These are phyloP conservation scores for Termitomyces sp. DNA, from an alignment of 768 basidiomycete species.

Conservation along the genomic window DNA sequence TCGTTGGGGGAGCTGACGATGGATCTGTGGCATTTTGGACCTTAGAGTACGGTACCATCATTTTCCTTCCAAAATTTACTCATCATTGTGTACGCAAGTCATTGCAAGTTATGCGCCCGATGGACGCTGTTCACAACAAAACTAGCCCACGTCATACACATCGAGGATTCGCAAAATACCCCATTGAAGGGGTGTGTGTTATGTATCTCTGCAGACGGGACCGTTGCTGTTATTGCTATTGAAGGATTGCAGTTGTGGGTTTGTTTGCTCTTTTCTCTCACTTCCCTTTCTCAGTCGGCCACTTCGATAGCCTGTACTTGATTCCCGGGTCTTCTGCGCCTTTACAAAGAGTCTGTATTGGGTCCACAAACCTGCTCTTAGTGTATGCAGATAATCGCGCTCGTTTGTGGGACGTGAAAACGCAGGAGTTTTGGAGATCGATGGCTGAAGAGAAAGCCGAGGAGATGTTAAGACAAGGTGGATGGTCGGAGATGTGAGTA, in stretches of 20 bases:
- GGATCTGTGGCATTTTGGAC: slow-evolving; percentile 77
- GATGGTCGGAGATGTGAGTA: slow-evolving; percentile 69
- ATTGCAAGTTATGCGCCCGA: slow-evolving; percentile 57
- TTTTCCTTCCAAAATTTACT: background rate
- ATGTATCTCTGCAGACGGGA: slow-evolving; percentile 73
- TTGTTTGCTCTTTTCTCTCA: background rate
- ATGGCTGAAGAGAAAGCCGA: slow-evolving; percentile 72
- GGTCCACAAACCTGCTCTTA: slow-evolving; percentile 65
- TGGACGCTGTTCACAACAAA: slow-evolving; percentile 73
- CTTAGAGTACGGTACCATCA: slow-evolving; percentile 39
- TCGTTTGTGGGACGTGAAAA: slow-evolving; percentile 82
- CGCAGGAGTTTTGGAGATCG: slow-evolving; percentile 80
- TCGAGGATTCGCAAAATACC: slow-evolving; percentile 45
- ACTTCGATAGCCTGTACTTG: slow-evolving; percentile 58
- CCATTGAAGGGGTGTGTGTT: slow-evolving; percentile 62
- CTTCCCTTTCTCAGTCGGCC: background rate
- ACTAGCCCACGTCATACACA: slow-evolving; percentile 50
- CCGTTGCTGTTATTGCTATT: slow-evolving; percentile 71
- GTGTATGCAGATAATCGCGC: slow-evolving; percentile 73
- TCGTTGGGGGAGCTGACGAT: slow-evolving; percentile 74
- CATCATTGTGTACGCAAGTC: slow-evolving; percentile 29
- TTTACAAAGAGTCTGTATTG: slow-evolving; percentile 55
- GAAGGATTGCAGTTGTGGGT: slow-evolving; percentile 77
- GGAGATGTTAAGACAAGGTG: slow-evolving; percentile 63
- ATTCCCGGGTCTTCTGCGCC: slow-evolving; percentile 78